Evolutionary conservation across 345 rosid genomes (phyloP).

Genomic region (Hibiscus tridactylites): DNA sequence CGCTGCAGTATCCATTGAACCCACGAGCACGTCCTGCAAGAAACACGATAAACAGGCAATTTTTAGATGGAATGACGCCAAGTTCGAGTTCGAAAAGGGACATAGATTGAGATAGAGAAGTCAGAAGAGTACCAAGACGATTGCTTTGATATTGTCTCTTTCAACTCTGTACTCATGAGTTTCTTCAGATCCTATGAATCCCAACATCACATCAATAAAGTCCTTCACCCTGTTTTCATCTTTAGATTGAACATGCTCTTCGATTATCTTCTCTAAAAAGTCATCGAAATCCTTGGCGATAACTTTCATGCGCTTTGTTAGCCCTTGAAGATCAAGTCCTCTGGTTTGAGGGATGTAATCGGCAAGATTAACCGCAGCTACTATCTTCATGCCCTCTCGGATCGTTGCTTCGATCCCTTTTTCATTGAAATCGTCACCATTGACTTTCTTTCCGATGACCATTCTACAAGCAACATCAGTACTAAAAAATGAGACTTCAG

Average conservation of each 20-base stretch:
- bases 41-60: background rate
- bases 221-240: background rate
- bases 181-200: background rate
- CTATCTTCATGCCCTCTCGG: background rate
- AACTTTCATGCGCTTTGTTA: background rate
- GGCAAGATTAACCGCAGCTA: background rate
- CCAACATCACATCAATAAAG: background rate
- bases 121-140: background rate
- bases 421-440: background rate
- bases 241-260: background rate
- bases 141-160: background rate
- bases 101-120: background rate
- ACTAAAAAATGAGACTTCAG: background rate
- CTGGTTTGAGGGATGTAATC: background rate
- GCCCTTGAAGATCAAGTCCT: background rate
- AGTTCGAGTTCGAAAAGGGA: too few species aligned
- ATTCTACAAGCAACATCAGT: background rate
- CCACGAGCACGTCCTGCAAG: background rate
- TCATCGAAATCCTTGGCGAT: background rate
- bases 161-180: background rate
- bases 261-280: background rate
- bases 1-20: slow-evolving; percentile 11
- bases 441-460: background rate
- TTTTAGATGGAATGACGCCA: too few species aligned
- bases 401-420: background rate